Evolutionary conservation across 2,329 filamentous ascomycete genomes (phyloP).

Genomic region (Zalaria obscura): DNA sequence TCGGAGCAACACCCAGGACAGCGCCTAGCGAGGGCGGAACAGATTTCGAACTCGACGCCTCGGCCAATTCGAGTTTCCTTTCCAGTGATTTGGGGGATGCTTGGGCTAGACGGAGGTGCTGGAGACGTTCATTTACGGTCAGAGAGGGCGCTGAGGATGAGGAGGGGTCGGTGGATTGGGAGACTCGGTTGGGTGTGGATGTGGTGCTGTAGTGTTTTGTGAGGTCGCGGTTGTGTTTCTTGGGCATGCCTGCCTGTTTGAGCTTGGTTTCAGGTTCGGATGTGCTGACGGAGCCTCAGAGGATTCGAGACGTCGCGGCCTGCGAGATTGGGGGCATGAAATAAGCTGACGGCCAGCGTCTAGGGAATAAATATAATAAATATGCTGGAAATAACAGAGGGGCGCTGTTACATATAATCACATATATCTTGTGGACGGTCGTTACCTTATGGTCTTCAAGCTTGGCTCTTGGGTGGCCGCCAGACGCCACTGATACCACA

Average conservation of each 20-base stretch:
- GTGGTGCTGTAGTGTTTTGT: slow-evolving; percentile 22
- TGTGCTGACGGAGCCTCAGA: too few relatives aligned
- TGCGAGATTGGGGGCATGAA: too few relatives aligned
- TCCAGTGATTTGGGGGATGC: slow-evolving; percentile 18
- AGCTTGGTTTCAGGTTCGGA: neutral
- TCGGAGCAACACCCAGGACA: slow-evolving; percentile 30
- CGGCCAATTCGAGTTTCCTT: slow-evolving; percentile 29
- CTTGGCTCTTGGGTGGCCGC: too few relatives aligned
- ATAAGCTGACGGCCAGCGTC: too few relatives aligned
- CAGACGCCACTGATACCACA: too few relatives aligned
- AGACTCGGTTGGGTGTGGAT: slow-evolving; percentile 15
- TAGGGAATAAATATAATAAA: too few relatives aligned
- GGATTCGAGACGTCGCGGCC: too few relatives aligned
- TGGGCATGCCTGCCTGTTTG: slow-evolving; percentile 24
- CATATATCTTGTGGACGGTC: too few relatives aligned
- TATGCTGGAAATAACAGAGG: too few relatives aligned
- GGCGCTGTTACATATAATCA: too few relatives aligned
- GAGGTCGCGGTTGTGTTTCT: slow-evolving; percentile 29
- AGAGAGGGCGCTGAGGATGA: slow-evolving; percentile 10
- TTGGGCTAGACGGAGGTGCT: slow-evolving; percentile 30
- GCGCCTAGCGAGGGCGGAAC: slow-evolving; percentile 29
- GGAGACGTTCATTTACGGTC: slow-evolving; percentile 32
- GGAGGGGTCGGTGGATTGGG: slow-evolving; percentile 4
- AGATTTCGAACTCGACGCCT: slow-evolving; percentile 25
- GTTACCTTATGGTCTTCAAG: too few relatives aligned